Conservation (phyloP, 2,329 filamentous ascomycete species). For the Ophiostoma australiae region DNA sequence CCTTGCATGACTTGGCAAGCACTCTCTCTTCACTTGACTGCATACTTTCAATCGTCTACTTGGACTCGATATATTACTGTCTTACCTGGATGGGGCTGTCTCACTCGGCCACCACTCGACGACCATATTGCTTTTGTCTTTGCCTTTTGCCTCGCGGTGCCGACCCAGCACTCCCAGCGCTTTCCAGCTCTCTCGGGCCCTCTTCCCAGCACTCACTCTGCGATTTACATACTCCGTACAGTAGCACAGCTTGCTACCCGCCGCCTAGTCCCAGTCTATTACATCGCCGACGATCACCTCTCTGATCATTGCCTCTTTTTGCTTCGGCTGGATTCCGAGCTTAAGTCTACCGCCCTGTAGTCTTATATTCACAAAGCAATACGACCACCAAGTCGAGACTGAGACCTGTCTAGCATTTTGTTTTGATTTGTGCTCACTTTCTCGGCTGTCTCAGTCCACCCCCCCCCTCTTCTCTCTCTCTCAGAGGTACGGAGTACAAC, state of each 20-base stretch:
- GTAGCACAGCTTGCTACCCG: not conserved
- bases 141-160: not conserved
- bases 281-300: conserved; percentile 5
- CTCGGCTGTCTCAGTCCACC: conserved; percentile 5
- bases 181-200: not conserved
- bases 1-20: conserved; percentile 1
- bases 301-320: conserved; percentile 1
- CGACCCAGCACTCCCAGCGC: not conserved
- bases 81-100: conserved; percentile 2
- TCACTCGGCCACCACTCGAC: not conserved
- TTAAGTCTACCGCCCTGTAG: not conserved
- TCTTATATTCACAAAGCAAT: not conserved
- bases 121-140: not conserved
- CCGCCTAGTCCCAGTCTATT: not conserved
- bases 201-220: not conserved
- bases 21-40: not conserved
- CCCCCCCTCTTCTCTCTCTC: not conserved
- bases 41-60: not conserved
- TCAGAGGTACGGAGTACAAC: not conserved
- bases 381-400: not conserved
- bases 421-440: conserved; percentile 11
- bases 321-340: conserved; percentile 3
- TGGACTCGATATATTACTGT: conserved; percentile 10
- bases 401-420: conserved; percentile 8
- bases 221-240: not conserved